These are phyloP conservation scores for Babesia sp. DNA, from an alignment of 169 alveolate species.

Conservation along the genomic window DNA sequence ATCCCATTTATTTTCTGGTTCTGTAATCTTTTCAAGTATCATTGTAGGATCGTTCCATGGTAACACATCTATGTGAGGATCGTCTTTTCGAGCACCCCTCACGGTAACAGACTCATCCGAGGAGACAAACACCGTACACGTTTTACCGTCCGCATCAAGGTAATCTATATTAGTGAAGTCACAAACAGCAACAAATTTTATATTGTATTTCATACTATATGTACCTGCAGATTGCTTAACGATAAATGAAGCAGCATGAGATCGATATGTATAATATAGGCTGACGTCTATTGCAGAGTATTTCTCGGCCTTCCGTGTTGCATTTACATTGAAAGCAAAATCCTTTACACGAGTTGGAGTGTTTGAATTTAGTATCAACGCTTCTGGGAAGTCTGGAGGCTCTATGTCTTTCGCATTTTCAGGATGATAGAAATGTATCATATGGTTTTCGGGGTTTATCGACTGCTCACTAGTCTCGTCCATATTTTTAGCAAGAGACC, in stretches of 20 bases:
- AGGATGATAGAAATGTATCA: too few species aligned
- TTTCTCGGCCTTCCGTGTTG: not conserved
- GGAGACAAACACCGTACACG: conserved; percentile 1
- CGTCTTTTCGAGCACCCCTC: not conserved
- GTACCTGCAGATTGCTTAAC: not conserved
- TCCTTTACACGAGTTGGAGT: not conserved
- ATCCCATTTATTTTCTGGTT: not conserved
- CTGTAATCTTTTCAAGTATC: not conserved
- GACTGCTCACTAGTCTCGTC: too few species aligned
- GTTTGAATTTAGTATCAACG: not conserved
- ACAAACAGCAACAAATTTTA: not conserved
- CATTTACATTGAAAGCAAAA: not conserved
- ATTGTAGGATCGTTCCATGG: not conserved
- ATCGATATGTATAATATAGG: conserved; percentile 5
- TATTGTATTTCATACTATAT: not conserved
- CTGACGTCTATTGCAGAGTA: not conserved
- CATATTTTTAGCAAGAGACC: too few species aligned
- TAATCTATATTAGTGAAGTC: not conserved
- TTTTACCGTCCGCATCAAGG: conserved; percentile 2
- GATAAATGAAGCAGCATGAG: not conserved
- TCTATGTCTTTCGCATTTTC: not conserved
- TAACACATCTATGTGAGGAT: not conserved
- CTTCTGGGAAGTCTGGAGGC: not conserved
- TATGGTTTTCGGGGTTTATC: too few species aligned
- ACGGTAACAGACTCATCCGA: not conserved